phyloP scores from a whole-genome alignment of 257 asterid genomes.

The Pogostemon cablin region DNA sequence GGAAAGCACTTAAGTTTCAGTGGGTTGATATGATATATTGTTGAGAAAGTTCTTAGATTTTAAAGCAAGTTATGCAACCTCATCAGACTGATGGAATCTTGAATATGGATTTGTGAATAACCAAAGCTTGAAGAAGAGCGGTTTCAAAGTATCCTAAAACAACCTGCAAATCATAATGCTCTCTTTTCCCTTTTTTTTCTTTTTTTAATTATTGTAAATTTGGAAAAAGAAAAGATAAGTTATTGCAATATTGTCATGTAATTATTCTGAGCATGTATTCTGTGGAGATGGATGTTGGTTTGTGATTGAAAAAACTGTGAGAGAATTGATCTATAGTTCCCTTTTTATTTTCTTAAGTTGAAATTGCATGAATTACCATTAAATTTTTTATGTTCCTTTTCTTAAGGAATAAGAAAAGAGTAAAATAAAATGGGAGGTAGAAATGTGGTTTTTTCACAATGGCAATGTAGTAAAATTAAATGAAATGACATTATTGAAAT shows the following conservation, averaged over 20 bases:
- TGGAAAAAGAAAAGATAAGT: slow-evolving; percentile 24
- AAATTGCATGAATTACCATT: background rate
- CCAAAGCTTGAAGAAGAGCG: background rate
- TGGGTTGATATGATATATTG: slow-evolving; percentile 15
- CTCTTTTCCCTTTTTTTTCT: background rate
- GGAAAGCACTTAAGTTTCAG: slow-evolving; percentile 30
- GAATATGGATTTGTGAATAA: slow-evolving; percentile 13
- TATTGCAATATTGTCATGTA: slow-evolving; percentile 32
- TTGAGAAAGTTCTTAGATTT: slow-evolving; percentile 1
- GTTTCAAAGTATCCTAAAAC: background rate
- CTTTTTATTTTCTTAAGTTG: background rate
- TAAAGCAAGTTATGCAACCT: too few relatives aligned
- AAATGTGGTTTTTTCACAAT: too few relatives aligned
- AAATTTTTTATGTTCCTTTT: too few relatives aligned
- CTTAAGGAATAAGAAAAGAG: too few relatives aligned
- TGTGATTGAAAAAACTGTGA: slow-evolving; percentile 21
- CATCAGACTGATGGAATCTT: too few relatives aligned
- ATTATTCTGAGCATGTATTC: slow-evolving; percentile 27
- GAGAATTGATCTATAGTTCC: slow-evolving; percentile 14
- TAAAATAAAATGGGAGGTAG: too few relatives aligned
- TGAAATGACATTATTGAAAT: too few relatives aligned
- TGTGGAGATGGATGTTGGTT: slow-evolving; percentile 35
- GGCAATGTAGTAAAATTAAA: too few relatives aligned
- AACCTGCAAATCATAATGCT: slow-evolving; percentile 16
- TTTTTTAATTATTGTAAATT: slow-evolving; percentile 34